Percentiles rank a stretch among this genome's conserved stretches.
Evolutionary conservation across 2,329 filamentous ascomycete species (phyloP).

Genomic region (Pseudopyricularia javanii): DNA sequence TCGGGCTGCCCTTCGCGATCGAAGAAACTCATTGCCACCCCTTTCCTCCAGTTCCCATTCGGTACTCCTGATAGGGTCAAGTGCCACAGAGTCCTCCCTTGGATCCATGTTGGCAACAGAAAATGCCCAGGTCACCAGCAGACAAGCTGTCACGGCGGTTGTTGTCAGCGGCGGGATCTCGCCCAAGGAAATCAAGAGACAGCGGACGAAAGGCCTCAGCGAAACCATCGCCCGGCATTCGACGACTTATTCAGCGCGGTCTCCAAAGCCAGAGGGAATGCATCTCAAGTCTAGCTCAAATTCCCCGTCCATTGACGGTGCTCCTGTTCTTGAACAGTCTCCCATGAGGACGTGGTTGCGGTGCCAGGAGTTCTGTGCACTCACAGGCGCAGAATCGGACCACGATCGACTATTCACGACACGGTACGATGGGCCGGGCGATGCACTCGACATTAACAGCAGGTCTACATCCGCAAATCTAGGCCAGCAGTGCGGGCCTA

Average conservation of each 20-base stretch:
- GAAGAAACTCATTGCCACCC: conserved; percentile 8
- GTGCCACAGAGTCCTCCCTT: background rate
- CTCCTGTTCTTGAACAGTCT: conserved; percentile 7
- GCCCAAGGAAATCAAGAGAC: background rate
- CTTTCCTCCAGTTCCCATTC: conserved; percentile 8
- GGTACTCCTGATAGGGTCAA: conserved; percentile 2
- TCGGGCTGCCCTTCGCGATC: conserved; percentile 4
- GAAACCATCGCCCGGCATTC: background rate
- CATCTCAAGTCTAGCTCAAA: background rate
- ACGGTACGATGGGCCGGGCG: background rate
- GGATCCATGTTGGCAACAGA: background rate
- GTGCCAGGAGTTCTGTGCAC: conserved; percentile 10
- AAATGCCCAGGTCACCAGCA: background rate
- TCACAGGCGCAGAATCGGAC: conserved; percentile 4
- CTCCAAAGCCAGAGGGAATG: background rate
- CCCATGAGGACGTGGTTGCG: conserved; percentile 11
- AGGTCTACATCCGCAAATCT: background rate
- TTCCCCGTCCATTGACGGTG: background rate
- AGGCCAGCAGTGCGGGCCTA: background rate
- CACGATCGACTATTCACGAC: background rate
- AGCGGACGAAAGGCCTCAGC: background rate
- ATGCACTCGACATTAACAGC: background rate
- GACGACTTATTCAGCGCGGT: background rate
- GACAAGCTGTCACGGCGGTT: background rate
- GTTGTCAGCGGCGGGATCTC: conserved; percentile 1